Percentiles rank a stretch among this genome's conserved stretches.
phyloP scores from a whole-genome alignment of 768 basidiomycete genomes.

The Collybia mongolica region DNA sequence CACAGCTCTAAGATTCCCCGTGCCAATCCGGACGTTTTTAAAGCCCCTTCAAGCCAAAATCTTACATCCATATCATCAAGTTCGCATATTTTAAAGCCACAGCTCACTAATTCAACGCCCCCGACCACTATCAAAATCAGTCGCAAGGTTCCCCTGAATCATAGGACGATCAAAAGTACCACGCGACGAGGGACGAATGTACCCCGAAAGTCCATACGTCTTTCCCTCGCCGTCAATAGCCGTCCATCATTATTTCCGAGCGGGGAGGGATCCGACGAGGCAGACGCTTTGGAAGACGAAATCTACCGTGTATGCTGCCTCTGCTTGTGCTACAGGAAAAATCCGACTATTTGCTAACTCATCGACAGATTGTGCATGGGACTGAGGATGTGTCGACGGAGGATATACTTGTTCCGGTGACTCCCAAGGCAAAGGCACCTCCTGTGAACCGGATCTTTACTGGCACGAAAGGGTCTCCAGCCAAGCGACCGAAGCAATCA shows the following conservation, averaged over 20 bases:
- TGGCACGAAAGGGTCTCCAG: slow-evolving; percentile 17
- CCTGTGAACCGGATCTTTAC: slow-evolving; percentile 29
- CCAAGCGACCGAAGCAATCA: slow-evolving; percentile 16
- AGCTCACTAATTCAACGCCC: slow-evolving; percentile 7
- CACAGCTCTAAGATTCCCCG: slow-evolving; percentile 7
- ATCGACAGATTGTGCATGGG: slow-evolving; percentile 20
- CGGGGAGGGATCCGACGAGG: slow-evolving; percentile 1
- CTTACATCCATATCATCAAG: background rate
- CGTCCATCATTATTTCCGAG: slow-evolving; percentile 19
- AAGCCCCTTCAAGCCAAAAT: no score
- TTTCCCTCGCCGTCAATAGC: slow-evolving; percentile 21
- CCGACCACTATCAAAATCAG: slow-evolving; percentile 1
- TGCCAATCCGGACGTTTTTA: background rate
- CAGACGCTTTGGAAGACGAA: slow-evolving; percentile 17
- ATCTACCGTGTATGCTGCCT: slow-evolving; percentile 18
- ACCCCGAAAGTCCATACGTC: slow-evolving; percentile 22
- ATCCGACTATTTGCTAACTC: background rate
- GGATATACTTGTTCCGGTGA: slow-evolving; percentile 13
- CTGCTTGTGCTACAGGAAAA: background rate
- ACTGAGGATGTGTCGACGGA: slow-evolving; percentile 21
- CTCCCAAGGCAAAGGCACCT: slow-evolving; percentile 17
- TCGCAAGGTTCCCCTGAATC: background rate
- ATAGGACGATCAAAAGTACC: background rate
- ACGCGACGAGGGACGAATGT: background rate
- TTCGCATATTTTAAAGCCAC: background rate